Base-by-base conservation (phyloP, 78 protist species). In the Dictyostelium intermedium region DNA sequence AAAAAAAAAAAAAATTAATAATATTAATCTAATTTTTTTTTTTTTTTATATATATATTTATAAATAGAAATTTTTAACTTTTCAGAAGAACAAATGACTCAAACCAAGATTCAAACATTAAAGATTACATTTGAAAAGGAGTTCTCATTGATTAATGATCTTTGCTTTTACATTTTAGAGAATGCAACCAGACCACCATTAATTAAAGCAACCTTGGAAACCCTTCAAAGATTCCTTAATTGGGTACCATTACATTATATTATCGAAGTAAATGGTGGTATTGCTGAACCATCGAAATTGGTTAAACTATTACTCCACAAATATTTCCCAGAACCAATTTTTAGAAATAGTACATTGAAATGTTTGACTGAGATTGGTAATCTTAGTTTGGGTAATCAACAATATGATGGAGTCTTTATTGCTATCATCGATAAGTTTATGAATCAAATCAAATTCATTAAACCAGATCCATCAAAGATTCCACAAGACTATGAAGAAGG, bases 171-270 rank as follows among this genome's bases (percentile, higher is more conserved):
- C 56, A 89, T 97, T 60, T 84, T 98, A 23, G 87, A 78, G 76
- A 72, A 82, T 30, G 77, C 98, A n/a, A 50, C 73, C 23, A 72
- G 84, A 53, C 79, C 85, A 37, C 60, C 99, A 23, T 89, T 98
- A n/a, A 78, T 95, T 10, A 61, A 72, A 27, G 80, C 83, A 4
- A 91, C 97, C 1, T 92, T 98, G 7, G 91, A 95, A 30, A 97
- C 99, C 8, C 93, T 99, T 50, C 97, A 86, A 61, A 83, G 93
- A 41, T 98, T 98, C 95, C 96, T 99, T 27, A 60, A 50, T 82
- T 99, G 99, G 99, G 97, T 99, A 16, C 99, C 99, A 25, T 39
- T 98, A 43, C 99, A 98, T 25, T 99, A 97, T 87, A 97, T 98
- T 23, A 98, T 98, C 61, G 99, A 98, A 83, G 97, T 99, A 0